Base-by-base conservation (phyloP, 176 grass and related monocot species). In the Phragmites australis region DNA sequence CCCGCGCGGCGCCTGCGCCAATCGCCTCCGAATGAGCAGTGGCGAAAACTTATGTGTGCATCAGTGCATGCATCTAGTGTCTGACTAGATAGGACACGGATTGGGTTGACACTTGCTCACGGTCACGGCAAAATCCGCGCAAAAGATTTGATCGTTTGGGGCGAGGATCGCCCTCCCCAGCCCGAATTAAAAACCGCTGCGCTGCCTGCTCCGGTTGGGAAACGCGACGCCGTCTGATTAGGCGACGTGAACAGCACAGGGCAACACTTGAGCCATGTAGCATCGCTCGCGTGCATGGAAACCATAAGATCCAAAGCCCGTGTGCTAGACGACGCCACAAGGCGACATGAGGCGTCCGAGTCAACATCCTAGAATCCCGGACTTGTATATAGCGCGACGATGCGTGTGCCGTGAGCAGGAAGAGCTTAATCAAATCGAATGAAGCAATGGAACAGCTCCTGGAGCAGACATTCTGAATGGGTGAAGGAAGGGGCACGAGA, bases 391-490 rank as follows among this genome's bases (percentile, higher is more conserved):
- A 16, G 44, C 56, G 67, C 56, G 59, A 53, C 27, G 76, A 45
- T 79, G 83, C 34, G 75, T 70, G 83, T 79, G 75, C 56, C 74
- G 34, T 32, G 47, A 13, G 17, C 26, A 23, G 31, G 41, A 40
- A 15, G 50, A 42, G 46, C 37, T 53, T 40, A 21, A 51, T 23
- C 59, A 7, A 21, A 75, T 68, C 61, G 61, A 68, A 76, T 50
- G 69, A 77, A 16, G 65, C 31, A 60, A 67, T 83, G 68, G 56
- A 39, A 11, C 74, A 30, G 40, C 49, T 23, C 66, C 17, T 66
- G 30, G 30, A 66, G 67, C 80, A 78, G 86, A 83, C 80, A 88
- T 88, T 83, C 86, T 60, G 41, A 79, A 49, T 78, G 49, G 75
- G 46, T 30, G 59, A 40, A 27, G 69, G 10, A 71, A 56, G 21